Conservation (phyloP, 2,329 filamentous ascomycete genomes). For the Monosporascus sp. region DNA sequence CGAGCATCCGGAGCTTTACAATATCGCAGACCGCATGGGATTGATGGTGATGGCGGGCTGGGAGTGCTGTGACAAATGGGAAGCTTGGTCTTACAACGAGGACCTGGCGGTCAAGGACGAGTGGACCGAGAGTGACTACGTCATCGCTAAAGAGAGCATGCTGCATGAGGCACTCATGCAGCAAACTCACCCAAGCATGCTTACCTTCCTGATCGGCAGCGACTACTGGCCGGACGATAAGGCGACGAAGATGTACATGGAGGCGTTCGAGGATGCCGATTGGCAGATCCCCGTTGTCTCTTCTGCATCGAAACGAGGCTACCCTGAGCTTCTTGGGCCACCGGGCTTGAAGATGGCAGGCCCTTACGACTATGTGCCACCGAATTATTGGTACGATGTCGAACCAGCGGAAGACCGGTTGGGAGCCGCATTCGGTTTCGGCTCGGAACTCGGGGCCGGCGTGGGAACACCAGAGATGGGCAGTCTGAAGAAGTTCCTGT, state of each 20-base stretch:
- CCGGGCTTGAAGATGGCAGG: constrained; percentile 63
- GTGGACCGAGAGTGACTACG: constrained; percentile 52
- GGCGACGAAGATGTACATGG: constrained; percentile 48
- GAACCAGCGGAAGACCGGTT: constrained; percentile 32
- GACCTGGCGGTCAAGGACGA: constrained; percentile 36
- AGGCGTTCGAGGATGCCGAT: constrained; percentile 42
- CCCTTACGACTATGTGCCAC: constrained; percentile 62
- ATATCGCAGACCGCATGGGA: constrained; percentile 52
- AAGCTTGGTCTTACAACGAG: constrained; percentile 56
- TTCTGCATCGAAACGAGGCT: constrained; percentile 51
- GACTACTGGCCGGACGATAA: constrained; percentile 59
- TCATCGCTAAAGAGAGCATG: constrained; percentile 49
- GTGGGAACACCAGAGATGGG: constrained; percentile 55
- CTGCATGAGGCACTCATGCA: constrained; percentile 55
- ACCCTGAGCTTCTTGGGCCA: constrained; percentile 44
- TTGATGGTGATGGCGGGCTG: constrained; percentile 59
- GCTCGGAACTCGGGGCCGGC: constrained; percentile 56
- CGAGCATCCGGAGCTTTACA: constrained; percentile 57
- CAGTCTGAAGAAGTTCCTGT: constrained; percentile 50
- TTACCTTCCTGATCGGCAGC: constrained; percentile 55
- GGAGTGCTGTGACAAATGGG: constrained; percentile 67
- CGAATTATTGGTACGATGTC: constrained; percentile 57
- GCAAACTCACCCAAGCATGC: constrained; percentile 53
- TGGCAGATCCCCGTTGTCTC: constrained; percentile 55
- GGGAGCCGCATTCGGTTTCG: constrained; percentile 59